Evolutionary conservation across 768 basidiomycete species (phyloP), one percentile per base, ranked within the genome.

Genomic region (Cystobasidium onofrii): DNA sequence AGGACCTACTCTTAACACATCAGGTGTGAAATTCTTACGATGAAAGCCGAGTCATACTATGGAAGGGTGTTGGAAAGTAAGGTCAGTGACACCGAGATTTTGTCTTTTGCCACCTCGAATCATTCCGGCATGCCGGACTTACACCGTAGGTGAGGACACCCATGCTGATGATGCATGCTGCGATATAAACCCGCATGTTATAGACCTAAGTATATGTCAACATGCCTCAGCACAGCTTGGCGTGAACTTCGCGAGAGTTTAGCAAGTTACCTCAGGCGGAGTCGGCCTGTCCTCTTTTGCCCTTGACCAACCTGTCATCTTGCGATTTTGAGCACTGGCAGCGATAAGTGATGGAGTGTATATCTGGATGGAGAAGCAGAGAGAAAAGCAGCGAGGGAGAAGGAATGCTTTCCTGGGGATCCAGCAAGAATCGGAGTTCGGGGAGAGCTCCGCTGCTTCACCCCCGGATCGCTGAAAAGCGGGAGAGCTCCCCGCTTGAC

Each of bases 201-300:
- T 60, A 60, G 20, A 60, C 57, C 57, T 60, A 13, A 54, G 27
- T 20, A 54, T 54, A n/a, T n/a, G n/a, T n/a, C n/a, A 29, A 54
- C 27, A 54, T 39, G 7, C 39, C 6, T 39, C 39, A 39, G 6
- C 39, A 39, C 15, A 39, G 39, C 39, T 6, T 6, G 39, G 7
- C 39, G 39, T 39, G 39, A 15, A 39, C 39, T 39, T 15, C 6
- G 15, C 7, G 39, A 39, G n/a, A 54, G 52, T 20, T 29, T 29
- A 27, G 27, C 41, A 43, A 50, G 27, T 29, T 27, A 60, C 57
- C 57, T 60, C 57, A 20, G 57, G 29, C 57, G 57, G 57, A 4
- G 57, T 60, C 2, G 57, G 57, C 57, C 57, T 60, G 57, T 60
- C 57, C 33, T 60, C 57, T 34, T 60, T 60, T 25, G 57, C 57